phyloP scores from a whole-genome alignment of 148 eudicot genomes.

The Fagopyrum tataricum region DNA sequence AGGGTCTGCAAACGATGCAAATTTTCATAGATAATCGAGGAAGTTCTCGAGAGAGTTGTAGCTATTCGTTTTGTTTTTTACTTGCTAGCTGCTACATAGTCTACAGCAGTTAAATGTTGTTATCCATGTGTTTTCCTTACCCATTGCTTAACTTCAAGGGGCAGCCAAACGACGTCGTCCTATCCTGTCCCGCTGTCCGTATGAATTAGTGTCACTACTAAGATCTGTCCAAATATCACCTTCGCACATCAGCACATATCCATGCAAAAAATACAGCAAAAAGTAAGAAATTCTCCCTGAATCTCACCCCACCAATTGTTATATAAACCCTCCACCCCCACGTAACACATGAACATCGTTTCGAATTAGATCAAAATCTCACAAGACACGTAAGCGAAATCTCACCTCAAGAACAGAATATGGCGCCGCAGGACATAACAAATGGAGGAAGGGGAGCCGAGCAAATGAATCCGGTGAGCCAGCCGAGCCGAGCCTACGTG shows the following conservation, averaged over 20 bases:
- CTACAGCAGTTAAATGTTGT: too few relatives aligned
- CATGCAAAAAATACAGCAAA: too few relatives aligned
- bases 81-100: too few relatives aligned
- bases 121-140: too few relatives aligned
- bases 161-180: neutral
- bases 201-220: neutral
- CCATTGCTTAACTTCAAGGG: too few relatives aligned
- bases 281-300: neutral
- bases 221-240: neutral
- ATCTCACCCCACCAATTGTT: neutral
- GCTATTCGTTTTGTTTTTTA: too few relatives aligned
- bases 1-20: too few relatives aligned
- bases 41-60: too few relatives aligned
- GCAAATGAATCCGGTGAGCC: neutral
- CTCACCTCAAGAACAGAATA: neutral
- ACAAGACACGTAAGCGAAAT: neutral
- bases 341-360: too few relatives aligned
- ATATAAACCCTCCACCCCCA: slow-evolving; percentile 19
- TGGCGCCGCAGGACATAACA: neutral
- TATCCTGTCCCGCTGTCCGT: too few relatives aligned
- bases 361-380: neutral
- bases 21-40: too few relatives aligned
- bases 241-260: too few relatives aligned
- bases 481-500: slow-evolving; percentile 39
- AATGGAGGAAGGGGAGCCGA: neutral